Evolutionary conservation across 495 filamentous ascomycete genomes (phyloP).

Genomic region (Tuber calosporum): DNA sequence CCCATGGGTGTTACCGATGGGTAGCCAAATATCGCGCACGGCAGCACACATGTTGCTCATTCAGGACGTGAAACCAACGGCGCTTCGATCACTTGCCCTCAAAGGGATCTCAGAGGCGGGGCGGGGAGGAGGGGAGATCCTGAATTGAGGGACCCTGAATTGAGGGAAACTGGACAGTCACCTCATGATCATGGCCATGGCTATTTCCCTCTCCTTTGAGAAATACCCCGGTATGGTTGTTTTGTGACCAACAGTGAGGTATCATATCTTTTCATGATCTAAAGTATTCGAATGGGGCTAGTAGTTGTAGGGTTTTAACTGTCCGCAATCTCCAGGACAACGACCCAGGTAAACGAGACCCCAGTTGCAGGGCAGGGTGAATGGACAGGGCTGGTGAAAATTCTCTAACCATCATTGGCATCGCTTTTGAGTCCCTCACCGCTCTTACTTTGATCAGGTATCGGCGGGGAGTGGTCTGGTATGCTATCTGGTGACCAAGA

Average conservation of each 20-base stretch:
- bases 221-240: conserved; percentile 10
- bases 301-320: conserved; percentile 23
- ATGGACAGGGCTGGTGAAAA: not conserved
- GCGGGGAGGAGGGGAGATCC: not conserved
- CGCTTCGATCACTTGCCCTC: not conserved
- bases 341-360: not conserved
- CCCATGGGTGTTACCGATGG: not conserved
- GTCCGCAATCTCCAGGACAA: conserved; percentile 3
- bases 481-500: not conserved
- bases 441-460: not conserved
- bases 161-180: not conserved
- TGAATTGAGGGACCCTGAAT: conserved; percentile 4
- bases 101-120: conserved; percentile 13
- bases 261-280: conserved; percentile 14
- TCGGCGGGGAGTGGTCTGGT: not conserved
- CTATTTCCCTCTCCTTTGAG: conserved; percentile 5
- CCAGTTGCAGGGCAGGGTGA: conserved; percentile 27
- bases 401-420: not conserved
- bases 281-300: conserved; percentile 11
- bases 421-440: not conserved
- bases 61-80: not conserved
- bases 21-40: not conserved
- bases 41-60: not conserved
- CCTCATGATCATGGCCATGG: not conserved
- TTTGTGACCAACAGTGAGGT: conserved; percentile 13